Percentiles rank a stretch among this genome's conserved stretches.
phyloP scores from a whole-genome alignment of 805 yeast species.

The Zygosaccharomyces lentus region DNA sequence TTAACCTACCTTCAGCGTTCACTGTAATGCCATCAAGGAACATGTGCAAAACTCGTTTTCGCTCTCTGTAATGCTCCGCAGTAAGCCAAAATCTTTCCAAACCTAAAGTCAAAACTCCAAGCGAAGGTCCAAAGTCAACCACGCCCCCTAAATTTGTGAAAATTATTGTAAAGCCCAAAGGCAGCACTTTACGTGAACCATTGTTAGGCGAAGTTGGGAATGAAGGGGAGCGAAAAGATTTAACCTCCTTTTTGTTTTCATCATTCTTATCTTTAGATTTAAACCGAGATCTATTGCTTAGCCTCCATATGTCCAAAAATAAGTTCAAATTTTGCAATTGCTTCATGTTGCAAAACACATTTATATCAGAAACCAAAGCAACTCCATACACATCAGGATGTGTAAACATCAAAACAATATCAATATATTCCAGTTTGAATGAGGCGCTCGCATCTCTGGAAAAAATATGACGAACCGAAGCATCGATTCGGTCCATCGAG shows the following conservation, averaged over 20 bases:
- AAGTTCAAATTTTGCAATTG: slow-evolving; percentile 84
- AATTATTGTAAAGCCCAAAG: slow-evolving; percentile 65
- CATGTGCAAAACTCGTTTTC: slow-evolving; percentile 66
- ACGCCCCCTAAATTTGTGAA: slow-evolving; percentile 49
- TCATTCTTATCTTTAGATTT: slow-evolving; percentile 13
- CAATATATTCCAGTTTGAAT: slow-evolving; percentile 43
- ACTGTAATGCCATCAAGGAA: slow-evolving; percentile 53
- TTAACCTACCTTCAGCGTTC: slow-evolving; percentile 69
- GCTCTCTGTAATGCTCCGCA: slow-evolving; percentile 58
- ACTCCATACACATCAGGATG: slow-evolving; percentile 45
- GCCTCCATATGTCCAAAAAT: slow-evolving; percentile 79
- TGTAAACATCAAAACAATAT: slow-evolving; percentile 47
- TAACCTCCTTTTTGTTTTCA: slow-evolving; percentile 1
- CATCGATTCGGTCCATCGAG: slow-evolving; percentile 51
- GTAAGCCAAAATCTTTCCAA: slow-evolving; percentile 64
- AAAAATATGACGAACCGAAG: slow-evolving; percentile 82
- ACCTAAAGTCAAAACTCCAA: slow-evolving; percentile 59
- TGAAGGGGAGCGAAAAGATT: neutral
- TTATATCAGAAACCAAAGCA: slow-evolving; percentile 50
- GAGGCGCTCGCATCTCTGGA: slow-evolving; percentile 87
- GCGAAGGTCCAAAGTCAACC: slow-evolving; percentile 77
- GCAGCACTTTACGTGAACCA: slow-evolving; percentile 46
- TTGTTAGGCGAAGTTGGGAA: slow-evolving; percentile 20
- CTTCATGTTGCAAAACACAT: slow-evolving; percentile 65
- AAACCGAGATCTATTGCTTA: slow-evolving; percentile 37